Base-by-base conservation (phyloP, 1,284 basidiomycete genomes). In the Leccinum subrobustum region DNA sequence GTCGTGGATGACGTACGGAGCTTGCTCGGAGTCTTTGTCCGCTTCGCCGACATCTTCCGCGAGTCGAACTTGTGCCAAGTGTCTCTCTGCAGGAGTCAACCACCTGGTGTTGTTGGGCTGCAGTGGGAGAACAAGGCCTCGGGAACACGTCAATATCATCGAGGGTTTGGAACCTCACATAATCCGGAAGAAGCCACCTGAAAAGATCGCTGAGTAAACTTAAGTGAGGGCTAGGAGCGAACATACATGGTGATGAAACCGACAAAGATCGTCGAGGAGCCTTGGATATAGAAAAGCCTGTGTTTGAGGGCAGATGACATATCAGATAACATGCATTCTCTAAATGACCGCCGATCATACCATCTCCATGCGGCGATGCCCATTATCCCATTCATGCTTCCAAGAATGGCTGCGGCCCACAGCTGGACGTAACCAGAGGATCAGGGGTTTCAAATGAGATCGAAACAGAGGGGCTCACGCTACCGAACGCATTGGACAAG, bases 401-500 rank as follows among this genome's bases (percentile, higher is more conserved):
- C 39, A 9, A 55, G 54, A 9, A 55, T 44, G 3, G n/a, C 54
- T 8, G 54, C 54, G 12, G 54, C 54, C 39, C 37, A 55, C 42
- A 55, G 6, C 54, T 55, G 23, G 12, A 20, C 9, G 12, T 16
- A 39, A 39, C 5, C 6, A 33, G 1, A 5, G 76, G 20, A 92
- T 77, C 54, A 44, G 8, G 27, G 16, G 20, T 44, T 20, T 35
- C 1, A 39, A 31, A 60, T 25, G 48, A 16, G 14, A 48, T 6
- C 11, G 6, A 23, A 23, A 61, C 5, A 3, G 44, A 29, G 51
- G 44, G 20, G 65, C 84, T 70, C 60, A 87, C 85, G 59, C 82
- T 77, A 48, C 89, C 88, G 69, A 92, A 91, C 2, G 90, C 89
- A 73, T 91, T 91, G 1, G 87, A 88, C 57, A 91, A 81, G n/a